Conservation (phyloP, 2,329 filamentous ascomycete species). For the Parastagonospora avenae region DNA sequence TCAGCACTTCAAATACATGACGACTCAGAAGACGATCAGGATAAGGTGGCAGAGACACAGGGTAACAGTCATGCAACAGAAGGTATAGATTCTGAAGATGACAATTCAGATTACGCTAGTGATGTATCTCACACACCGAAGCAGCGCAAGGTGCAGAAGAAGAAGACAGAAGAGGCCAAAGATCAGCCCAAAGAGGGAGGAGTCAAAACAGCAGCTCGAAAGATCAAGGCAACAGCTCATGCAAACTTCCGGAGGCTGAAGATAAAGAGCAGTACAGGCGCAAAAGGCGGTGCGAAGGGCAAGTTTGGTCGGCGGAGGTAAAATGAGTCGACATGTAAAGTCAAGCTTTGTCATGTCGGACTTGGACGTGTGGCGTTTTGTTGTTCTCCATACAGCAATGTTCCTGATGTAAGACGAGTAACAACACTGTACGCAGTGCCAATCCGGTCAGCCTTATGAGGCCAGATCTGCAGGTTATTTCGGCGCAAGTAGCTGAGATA, state of each 20-base stretch:
- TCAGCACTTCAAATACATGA: conserved; percentile 25
- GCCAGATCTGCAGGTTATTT: conserved; percentile 4
- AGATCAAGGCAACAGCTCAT: conserved; percentile 54
- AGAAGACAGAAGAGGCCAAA: conserved; percentile 13
- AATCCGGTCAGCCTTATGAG: conserved; percentile 8
- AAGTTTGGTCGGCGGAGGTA: conserved; percentile 44
- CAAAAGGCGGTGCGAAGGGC: conserved; percentile 44
- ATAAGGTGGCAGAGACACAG: conserved; percentile 45
- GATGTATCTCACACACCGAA: conserved; percentile 44
- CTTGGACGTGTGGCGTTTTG: neutral
- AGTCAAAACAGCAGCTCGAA: conserved; percentile 48
- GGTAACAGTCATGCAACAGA: conserved; percentile 41
- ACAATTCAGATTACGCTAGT: conserved; percentile 51
- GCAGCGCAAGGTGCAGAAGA: conserved; percentile 30
- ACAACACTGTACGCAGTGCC: conserved; percentile 2
- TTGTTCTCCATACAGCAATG: neutral
- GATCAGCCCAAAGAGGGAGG: conserved; percentile 30
- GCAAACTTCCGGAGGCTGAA: conserved; percentile 57
- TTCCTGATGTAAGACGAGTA: neutral
- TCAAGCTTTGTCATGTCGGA: no score
- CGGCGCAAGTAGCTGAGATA: conserved; percentile 2
- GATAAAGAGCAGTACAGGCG: conserved; percentile 57
- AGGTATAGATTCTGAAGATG: conserved; percentile 39
- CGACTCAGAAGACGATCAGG: conserved; percentile 46
- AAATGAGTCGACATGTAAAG: neutral